phyloP scores from a whole-genome alignment of 495 filamentous ascomycete species.

The Aspergillus ellipticus region DNA sequence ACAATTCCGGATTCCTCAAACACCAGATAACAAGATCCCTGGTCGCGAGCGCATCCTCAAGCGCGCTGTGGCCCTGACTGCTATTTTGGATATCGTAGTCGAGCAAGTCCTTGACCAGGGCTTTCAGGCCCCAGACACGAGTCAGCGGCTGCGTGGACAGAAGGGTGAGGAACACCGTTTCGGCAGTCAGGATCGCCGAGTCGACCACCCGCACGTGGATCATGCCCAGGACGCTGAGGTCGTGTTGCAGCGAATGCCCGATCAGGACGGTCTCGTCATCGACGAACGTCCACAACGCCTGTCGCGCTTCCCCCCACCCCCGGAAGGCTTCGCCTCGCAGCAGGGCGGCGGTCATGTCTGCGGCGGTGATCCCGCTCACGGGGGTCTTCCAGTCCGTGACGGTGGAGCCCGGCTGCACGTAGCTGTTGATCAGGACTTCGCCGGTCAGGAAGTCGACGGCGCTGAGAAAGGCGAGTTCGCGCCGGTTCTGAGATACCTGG shows the following conservation, averaged over 20 bases:
- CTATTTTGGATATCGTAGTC: conserved; percentile 28
- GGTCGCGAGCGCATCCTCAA: conserved; percentile 40
- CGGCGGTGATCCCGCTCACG: conserved; percentile 33
- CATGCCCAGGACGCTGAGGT: conserved; percentile 42
- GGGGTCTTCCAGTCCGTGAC: conserved; percentile 35
- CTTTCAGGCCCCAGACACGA: conserved; percentile 30
- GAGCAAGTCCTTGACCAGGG: conserved; percentile 25
- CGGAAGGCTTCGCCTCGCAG: conserved; percentile 27
- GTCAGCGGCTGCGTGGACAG: neutral
- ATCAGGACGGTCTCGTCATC: conserved; percentile 43
- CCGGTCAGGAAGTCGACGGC: conserved; percentile 47
- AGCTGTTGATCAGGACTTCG: conserved; percentile 40
- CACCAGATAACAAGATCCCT: conserved; percentile 39
- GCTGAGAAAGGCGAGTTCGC: conserved; percentile 24
- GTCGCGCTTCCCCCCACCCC: conserved; percentile 38
- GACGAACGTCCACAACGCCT: conserved; percentile 34
- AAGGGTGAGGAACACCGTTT: conserved; percentile 17
- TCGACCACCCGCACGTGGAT: conserved; percentile 42
- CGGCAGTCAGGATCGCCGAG: conserved; percentile 23
- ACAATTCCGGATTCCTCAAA: conserved; percentile 20
- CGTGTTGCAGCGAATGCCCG: conserved; percentile 42
- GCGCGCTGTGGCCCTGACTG: conserved; percentile 31
- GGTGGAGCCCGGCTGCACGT: conserved; percentile 30
- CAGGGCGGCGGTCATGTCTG: conserved; percentile 28
- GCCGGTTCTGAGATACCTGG: conserved; percentile 1